Conservation (phyloP, 352 stramenopile genomes). For the Phytophthora nicotianae region DNA sequence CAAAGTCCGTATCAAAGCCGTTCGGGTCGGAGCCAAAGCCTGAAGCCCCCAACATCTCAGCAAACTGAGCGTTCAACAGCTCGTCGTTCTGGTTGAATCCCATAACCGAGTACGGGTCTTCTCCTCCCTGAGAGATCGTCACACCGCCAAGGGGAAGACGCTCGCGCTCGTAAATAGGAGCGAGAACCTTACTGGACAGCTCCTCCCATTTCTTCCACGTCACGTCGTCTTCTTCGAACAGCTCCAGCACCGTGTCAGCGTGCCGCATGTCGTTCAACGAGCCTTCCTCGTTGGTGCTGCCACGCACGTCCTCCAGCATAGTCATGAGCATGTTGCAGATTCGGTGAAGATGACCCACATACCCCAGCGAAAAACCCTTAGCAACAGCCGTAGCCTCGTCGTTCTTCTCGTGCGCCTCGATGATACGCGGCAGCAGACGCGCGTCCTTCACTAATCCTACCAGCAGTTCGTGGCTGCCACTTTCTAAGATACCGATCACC, state of each 20-base stretch:
- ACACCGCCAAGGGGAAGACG: conserved; percentile 76
- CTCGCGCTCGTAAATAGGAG: conserved; percentile 81
- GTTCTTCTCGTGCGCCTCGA: conserved; percentile 83
- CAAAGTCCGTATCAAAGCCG: conserved; percentile 78
- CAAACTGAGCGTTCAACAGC: conserved; percentile 83
- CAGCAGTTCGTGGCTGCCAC: conserved; percentile 73
- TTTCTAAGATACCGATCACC: conserved; percentile 84
- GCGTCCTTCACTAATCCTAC: conserved; percentile 80
- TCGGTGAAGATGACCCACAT: conserved; percentile 79
- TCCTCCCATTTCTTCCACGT: conserved; percentile 85
- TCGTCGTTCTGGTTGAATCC: conserved; percentile 77
- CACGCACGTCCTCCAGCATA: conserved; percentile 75
- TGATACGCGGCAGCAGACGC: conserved; percentile 67
- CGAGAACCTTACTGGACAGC: conserved; percentile 67
- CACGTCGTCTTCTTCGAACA: conserved; percentile 78
- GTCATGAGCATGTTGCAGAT: conserved; percentile 90
- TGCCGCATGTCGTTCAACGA: conserved; percentile 88
- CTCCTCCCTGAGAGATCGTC: conserved; percentile 50
- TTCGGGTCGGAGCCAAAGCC: conserved; percentile 59
- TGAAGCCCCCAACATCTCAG: conserved; percentile 79
- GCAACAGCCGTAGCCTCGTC: conserved; percentile 58
- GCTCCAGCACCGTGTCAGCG: conserved; percentile 77
- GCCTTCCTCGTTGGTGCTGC: conserved; percentile 59
- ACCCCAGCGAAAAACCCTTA: conserved; percentile 80
- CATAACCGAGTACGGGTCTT: conserved; percentile 81